phyloP scores from a whole-genome alignment of 345 rosid species.

The Salix brachista region DNA sequence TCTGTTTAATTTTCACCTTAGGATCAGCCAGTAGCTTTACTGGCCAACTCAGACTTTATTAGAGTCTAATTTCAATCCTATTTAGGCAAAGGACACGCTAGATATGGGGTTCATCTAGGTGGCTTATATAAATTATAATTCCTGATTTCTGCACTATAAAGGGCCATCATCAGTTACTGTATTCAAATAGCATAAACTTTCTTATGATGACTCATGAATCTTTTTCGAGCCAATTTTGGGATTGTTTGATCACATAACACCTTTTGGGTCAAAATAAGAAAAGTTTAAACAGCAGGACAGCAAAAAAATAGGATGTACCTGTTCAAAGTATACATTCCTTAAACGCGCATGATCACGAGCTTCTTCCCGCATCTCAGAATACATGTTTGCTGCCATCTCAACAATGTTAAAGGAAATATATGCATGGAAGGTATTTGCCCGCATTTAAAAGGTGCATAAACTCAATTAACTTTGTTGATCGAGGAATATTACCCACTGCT shows the following conservation, averaged over 20 bases:
- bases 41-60: neutral
- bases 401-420: slow-evolving; percentile 43
- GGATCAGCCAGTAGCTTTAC: neutral
- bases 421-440: slow-evolving; percentile 28
- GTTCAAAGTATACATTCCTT: slow-evolving; percentile 83
- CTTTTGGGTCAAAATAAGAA: neutral
- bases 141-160: neutral
- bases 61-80: neutral
- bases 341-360: slow-evolving; percentile 90
- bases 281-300: neutral
- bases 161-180: no score
- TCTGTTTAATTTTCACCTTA: neutral
- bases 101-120: neutral
- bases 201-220: neutral
- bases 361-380: slow-evolving; percentile 83
- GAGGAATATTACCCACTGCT: slow-evolving; percentile 79
- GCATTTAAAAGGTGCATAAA: slow-evolving; percentile 25
- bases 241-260: neutral
- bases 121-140: neutral
- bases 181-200: neutral
- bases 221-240: neutral
- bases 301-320: slow-evolving; percentile 43
- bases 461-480: slow-evolving; percentile 26
- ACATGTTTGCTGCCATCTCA: slow-evolving; percentile 75
- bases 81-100: neutral